Base-by-base conservation (phyloP, 2,329 filamentous ascomycete species). In the Aspergillus tubingensis region DNA sequence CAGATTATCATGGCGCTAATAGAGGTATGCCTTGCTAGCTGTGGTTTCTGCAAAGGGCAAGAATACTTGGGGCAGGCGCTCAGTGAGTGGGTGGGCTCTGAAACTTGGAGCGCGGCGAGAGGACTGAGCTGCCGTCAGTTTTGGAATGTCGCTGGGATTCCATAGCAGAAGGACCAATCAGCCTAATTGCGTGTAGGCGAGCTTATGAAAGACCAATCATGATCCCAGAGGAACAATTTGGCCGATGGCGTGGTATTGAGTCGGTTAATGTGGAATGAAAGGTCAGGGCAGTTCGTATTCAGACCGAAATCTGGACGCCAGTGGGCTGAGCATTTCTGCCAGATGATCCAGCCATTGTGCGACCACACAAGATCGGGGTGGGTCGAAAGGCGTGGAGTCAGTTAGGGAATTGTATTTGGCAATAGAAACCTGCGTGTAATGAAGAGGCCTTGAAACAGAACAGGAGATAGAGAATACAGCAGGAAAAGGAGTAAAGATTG, bases 321-420 rank as follows among this genome's bases (percentile, higher is more conserved):
- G 25, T 55, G 25, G 39, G 41, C 53, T 27, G 53, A 55, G 17
- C 19, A 17, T 10, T 25, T 36, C 52, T 30, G 39, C 39, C 53
- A 55, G 43, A 55, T 44, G 53, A 55, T 55, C 39, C 53, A 55
- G 53, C 53, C 30, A 19, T 44, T 55, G 53, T 55, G 53, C 27
- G 11, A 55, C 53, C 52, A 36, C 19, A 27, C 13, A 13, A 27
- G 51, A 23, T 41, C 39, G 39, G 27, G 39, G 30, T 19, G 36
- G 36, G n/a, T 25, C 10, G 32, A 19, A 15, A 27, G 13, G 17
- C 7, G 47, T 32, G 23, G n/a, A 50, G n/a, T 13, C 27, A n/a
- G 15, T 30, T 32, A 27, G 8, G 11, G 17, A n/a, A 15, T 44
- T 15, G 4, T 4, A 23, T 23, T 13, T 19, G n/a, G 41, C 5